Evolutionary conservation across 2,329 filamentous ascomycete genomes (phyloP).

Genomic region (Venturia carpophila): DNA sequence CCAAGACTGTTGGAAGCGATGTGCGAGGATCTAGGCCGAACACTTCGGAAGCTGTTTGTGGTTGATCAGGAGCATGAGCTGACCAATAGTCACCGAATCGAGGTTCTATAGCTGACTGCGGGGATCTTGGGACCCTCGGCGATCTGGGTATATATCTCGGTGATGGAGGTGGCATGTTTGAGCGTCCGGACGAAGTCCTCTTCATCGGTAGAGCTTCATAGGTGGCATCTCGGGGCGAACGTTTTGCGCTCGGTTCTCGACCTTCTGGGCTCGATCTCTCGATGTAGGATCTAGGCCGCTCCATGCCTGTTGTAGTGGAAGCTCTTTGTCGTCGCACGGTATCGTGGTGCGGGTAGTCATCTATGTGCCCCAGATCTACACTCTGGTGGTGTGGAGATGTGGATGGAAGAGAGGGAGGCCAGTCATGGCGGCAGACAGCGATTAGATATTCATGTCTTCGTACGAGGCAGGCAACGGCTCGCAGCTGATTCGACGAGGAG

Average conservation of each 20-base stretch:
- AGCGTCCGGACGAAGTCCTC: slow-evolving; percentile 5
- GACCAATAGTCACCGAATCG: slow-evolving; percentile 13
- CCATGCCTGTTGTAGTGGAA: slow-evolving; percentile 4
- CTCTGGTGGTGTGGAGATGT: slow-evolving; percentile 9
- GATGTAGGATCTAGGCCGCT: slow-evolving; percentile 9
- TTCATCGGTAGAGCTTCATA: not conserved
- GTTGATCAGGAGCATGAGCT: not conserved
- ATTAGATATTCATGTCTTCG: not conserved
- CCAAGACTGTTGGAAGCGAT: slow-evolving; percentile 17
- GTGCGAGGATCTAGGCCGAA: slow-evolving; percentile 17
- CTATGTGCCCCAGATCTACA: slow-evolving; percentile 13
- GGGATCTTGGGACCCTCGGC: not conserved
- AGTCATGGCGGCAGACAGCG: slow-evolving; percentile 8
- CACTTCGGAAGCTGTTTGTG: slow-evolving; percentile 9
- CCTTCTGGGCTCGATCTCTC: slow-evolving; percentile 12
- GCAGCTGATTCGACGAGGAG: not conserved
- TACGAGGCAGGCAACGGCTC: not conserved
- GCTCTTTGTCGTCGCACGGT: slow-evolving; percentile 14
- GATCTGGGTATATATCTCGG: not conserved
- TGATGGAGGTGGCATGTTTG: slow-evolving; percentile 1
- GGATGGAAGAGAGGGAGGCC: not conserved
- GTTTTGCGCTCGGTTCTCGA: not conserved
- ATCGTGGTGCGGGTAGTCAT: slow-evolving; percentile 15
- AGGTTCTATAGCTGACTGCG: slow-evolving; percentile 11
- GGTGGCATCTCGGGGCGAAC: slow-evolving; percentile 6